Evolutionary conservation across 306 rosid species (phyloP).

Genomic region (Psophocarpus tetragonolobus): DNA sequence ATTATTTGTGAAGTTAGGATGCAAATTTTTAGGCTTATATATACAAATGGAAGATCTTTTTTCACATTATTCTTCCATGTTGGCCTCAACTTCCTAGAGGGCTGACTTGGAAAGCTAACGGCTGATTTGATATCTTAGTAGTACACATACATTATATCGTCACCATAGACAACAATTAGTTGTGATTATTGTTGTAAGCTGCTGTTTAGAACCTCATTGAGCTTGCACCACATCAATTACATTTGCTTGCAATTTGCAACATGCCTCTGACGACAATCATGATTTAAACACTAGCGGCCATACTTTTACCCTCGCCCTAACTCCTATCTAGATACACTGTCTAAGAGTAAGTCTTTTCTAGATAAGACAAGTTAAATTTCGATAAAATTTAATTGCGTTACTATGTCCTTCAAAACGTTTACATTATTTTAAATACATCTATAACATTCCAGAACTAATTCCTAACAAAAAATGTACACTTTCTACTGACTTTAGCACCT

Average conservation of each 20-base stretch:
- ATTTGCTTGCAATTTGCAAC: background rate
- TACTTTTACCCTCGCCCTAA: background rate
- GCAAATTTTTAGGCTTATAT: background rate
- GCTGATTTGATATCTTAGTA: background rate
- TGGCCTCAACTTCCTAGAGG: background rate
- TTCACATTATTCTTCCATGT: background rate
- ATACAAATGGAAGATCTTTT: background rate
- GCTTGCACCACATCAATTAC: background rate
- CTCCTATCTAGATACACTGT: background rate
- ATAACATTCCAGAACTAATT: background rate
- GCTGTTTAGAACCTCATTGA: background rate
- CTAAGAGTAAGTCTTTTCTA: background rate
- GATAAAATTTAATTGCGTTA: background rate
- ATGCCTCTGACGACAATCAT: background rate
- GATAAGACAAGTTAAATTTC: background rate
- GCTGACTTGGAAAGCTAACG: conserved; percentile 7
- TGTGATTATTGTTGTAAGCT: background rate
- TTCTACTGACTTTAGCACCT: background rate
- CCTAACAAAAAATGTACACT: background rate
- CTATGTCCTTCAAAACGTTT: background rate
- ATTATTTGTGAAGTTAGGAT: conserved; percentile 16
- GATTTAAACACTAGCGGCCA: background rate
- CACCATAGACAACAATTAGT: background rate
- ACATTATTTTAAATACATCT: background rate
- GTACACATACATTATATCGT: background rate